Evolutionary conservation across 768 basidiomycete genomes (phyloP), one percentile per base, ranked within the genome.

Genomic region (Lactarius trivialis): DNA sequence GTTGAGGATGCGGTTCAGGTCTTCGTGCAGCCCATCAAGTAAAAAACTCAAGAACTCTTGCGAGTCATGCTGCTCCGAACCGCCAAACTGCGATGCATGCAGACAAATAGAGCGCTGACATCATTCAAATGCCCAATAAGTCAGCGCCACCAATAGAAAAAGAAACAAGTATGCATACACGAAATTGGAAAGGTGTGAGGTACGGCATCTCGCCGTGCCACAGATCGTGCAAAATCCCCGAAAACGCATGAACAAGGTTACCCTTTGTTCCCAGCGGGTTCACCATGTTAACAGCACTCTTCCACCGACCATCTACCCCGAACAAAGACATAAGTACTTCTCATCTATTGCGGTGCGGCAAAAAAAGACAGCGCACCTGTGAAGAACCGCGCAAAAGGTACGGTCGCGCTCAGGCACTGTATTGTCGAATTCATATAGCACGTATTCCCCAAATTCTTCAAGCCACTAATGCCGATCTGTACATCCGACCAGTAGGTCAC

Each of bases 371-470:
- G 62, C 83, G 39, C 71, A 94, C 93, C 89, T 4, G 85, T 87
- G 70, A 99, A 98, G 76, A 95, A 98, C 58, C 86, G 81, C 33
- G 94, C 84, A 73, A 99, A 96, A 0, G 96, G 96, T 7, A 90
- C 84, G 0, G 96, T 97, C 0, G 95, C 95, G 71, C 88, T 93
- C 71, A 99, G 77, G 73, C 97, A 99, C 74, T 99, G 97, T 17
- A 99, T 84, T 7, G 93, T 94, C 33, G 97, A 91, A 72, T 98
- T 98, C 93, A 98, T 98, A 71, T 98, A 99, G 73, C 97, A 99
- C 8, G 97, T 99, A 72, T 98, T 98, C 19, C 90, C 88, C 63
- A 98, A 71, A 72, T 99, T 99, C 82, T 95, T 95, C 71, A 99
- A 73, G 4, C 96, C 96, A 0, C 86, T 85, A 21, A 85, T 85